A percentile compares a stretch with the other conserved stretches of the same genome.
These are phyloP conservation scores for Xylaria flabelliformis DNA, from an alignment of 495 filamentous ascomycete genomes.

Conservation along the genomic window DNA sequence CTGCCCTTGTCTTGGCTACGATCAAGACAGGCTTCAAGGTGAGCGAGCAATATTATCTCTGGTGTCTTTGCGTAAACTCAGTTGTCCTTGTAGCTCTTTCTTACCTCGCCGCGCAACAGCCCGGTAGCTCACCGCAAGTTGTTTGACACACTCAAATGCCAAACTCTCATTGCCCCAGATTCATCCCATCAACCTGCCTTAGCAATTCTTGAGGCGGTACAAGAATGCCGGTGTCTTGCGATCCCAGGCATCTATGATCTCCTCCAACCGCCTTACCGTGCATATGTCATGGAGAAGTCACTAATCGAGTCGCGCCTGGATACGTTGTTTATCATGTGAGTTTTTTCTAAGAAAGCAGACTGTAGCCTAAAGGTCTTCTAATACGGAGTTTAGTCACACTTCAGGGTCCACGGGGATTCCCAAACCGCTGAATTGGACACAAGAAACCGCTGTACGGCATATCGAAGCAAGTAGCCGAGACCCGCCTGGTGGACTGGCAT, in stretches of 20 bases:
- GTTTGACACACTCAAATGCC: slow-evolving; percentile 28
- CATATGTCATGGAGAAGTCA: background rate
- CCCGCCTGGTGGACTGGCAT: slow-evolving; percentile 24
- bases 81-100: slow-evolving; percentile 22
- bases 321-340: slow-evolving; percentile 32
- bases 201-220: slow-evolving; percentile 25
- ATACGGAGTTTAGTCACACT: slow-evolving; percentile 43
- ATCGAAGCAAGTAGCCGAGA: slow-evolving; percentile 18
- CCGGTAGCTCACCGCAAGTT: slow-evolving; percentile 28
- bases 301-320: background rate
- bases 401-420: slow-evolving; percentile 56
- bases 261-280: background rate
- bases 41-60: background rate
- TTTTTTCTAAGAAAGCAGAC: background rate
- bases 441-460: slow-evolving; percentile 31
- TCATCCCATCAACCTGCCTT: background rate
- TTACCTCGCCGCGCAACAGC: slow-evolving; percentile 32
- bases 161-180: slow-evolving; percentile 27
- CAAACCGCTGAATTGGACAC: slow-evolving; percentile 48
- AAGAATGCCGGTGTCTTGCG: background rate
- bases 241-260: slow-evolving; percentile 17
- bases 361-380: background rate
- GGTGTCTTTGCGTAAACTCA: background rate
- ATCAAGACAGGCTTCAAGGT: slow-evolving; percentile 41
- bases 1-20: slow-evolving; percentile 30